Evolutionary conservation across 176 grass and related monocot genomes (phyloP).

Genomic region (Rhynchospora pubera): DNA sequence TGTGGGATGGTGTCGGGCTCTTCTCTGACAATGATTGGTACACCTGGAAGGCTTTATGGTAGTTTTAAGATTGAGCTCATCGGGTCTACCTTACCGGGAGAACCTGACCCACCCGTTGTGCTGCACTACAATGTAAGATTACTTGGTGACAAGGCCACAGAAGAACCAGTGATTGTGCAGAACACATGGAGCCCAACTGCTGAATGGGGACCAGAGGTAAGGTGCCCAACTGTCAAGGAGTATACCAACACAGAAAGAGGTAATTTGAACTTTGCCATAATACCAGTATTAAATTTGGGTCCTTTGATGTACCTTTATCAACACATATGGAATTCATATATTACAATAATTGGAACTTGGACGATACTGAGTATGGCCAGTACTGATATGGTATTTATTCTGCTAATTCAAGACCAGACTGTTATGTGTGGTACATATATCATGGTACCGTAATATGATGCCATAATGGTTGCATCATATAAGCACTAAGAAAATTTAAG

Average conservation of each 20-base stretch:
- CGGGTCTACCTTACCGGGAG: constrained; percentile 56
- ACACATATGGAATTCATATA: too few species aligned
- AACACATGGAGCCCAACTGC: constrained; percentile 51
- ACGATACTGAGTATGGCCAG: not conserved
- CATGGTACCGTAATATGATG: not conserved
- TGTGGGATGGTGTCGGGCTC: constrained; percentile 76
- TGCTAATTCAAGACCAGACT: not conserved
- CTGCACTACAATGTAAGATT: constrained; percentile 75
- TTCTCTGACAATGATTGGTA: constrained; percentile 77
- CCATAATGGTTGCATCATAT: not conserved
- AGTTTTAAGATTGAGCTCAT: constrained; percentile 65
- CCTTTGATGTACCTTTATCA: not conserved
- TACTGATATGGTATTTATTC: not conserved
- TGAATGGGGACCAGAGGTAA: constrained; percentile 70
- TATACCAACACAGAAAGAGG: constrained; percentile 49
- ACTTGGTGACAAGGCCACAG: constrained; percentile 48
- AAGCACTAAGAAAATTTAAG: not conserved
- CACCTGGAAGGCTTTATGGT: constrained; percentile 51
- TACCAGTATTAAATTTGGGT: not conserved
- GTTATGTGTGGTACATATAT: not conserved
- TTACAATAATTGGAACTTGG: not conserved
- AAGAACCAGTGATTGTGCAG: constrained; percentile 83
- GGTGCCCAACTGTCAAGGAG: constrained; percentile 46
- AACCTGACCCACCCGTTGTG: constrained; percentile 52
- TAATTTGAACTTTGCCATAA: constrained; percentile 5